Conservation (phyloP, 139 green algal species). For the Micractinium conductrix region DNA sequence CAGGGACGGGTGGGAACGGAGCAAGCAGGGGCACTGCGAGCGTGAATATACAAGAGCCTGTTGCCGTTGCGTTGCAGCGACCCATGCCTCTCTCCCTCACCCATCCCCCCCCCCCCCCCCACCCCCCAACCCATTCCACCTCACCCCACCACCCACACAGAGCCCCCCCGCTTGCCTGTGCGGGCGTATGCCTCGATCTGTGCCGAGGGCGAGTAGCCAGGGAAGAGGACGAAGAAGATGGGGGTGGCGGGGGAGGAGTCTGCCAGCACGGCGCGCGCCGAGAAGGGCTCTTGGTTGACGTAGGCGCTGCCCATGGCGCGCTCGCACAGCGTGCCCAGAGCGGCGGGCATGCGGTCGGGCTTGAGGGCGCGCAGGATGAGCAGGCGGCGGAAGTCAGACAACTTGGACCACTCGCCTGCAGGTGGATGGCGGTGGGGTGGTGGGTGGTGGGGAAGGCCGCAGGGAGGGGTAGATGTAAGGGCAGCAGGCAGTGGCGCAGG, state of each 20-base stretch:
- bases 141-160: too few relatives aligned
- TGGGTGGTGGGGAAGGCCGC: neutral
- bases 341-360: conserved; percentile 85
- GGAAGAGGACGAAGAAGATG: conserved; percentile 93
- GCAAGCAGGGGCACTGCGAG: too few relatives aligned
- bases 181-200: conserved; percentile 88
- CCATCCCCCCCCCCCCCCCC: too few relatives aligned
- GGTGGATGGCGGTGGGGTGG: neutral
- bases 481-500: neutral
- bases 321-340: conserved; percentile 82
- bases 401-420: conserved; percentile 86
- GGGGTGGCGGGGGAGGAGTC: conserved; percentile 57
- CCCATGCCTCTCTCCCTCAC: too few relatives aligned
- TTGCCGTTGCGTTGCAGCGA: too few relatives aligned
- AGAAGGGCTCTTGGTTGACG: conserved; percentile 70
- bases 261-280: conserved; percentile 72
- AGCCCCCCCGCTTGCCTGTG: conserved; percentile 48
- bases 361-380: conserved; percentile 84
- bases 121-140: too few relatives aligned
- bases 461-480: neutral
- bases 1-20: too few relatives aligned
- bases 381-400: conserved; percentile 84
- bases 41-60: too few relatives aligned
- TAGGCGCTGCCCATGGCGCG: conserved; percentile 77
- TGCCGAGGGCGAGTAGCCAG: conserved; percentile 86